Conservation (phyloP, 2,329 filamentous ascomycete species). For the Ceratocystis ficicola region DNA sequence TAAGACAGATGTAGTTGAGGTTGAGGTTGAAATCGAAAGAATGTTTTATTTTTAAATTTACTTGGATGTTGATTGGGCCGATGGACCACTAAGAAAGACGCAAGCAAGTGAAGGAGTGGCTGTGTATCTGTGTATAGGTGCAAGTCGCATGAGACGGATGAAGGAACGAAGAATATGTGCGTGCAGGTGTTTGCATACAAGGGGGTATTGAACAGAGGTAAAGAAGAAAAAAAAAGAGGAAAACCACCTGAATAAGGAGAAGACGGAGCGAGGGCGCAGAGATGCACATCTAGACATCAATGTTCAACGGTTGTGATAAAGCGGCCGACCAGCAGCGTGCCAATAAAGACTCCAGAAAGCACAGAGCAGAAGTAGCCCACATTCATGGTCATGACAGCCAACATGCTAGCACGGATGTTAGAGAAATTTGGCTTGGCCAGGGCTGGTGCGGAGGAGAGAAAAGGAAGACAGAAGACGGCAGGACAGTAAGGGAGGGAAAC, state of each 20-base stretch:
- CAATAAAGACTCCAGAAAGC: slow-evolving; percentile 71
- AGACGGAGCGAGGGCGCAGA: neutral
- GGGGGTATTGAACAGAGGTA: slow-evolving; percentile 7
- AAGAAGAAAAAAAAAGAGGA: neutral
- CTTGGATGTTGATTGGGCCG: no score
- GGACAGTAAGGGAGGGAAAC: no score
- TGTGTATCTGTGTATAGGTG: neutral
- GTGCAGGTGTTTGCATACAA: neutral
- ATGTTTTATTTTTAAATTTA: neutral
- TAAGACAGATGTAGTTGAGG: neutral
- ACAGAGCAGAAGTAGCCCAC: slow-evolving; percentile 73
- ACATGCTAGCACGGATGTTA: slow-evolving; percentile 50
- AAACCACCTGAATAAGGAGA: no score
- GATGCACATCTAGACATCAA: neutral
- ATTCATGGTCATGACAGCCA: slow-evolving; percentile 84
- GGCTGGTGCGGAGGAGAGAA: neutral
- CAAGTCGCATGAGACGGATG: neutral
- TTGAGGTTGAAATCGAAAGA: neutral
- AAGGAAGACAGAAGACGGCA: slow-evolving; percentile 7
- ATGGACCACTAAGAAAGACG: neutral
- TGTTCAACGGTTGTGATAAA: slow-evolving; percentile 33
- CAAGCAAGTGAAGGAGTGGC: neutral
- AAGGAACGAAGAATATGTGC: neutral
- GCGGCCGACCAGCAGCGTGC: slow-evolving; percentile 67
- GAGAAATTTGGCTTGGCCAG: neutral